phyloP scores from a whole-genome alignment of 164 flowering plant species.

The Sextonia rubra region DNA sequence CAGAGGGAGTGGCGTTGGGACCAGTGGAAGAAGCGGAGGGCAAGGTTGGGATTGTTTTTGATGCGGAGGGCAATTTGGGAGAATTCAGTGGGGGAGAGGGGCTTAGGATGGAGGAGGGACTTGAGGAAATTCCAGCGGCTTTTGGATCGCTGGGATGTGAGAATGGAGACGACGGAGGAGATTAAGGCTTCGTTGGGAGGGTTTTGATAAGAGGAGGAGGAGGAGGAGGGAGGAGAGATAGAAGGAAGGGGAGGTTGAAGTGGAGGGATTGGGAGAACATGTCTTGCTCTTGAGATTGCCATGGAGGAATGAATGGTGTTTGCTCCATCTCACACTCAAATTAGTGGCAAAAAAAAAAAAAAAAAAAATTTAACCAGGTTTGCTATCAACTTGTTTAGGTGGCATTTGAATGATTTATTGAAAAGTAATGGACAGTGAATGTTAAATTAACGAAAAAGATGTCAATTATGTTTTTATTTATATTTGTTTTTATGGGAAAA shows the following conservation, averaged over 20 bases:
- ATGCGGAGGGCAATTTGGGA: slow-evolving; percentile 55
- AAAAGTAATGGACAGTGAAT: no score
- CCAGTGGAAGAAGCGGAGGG: slow-evolving; percentile 70
- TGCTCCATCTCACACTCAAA: no score
- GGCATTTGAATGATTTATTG: no score
- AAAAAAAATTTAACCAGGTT: no score
- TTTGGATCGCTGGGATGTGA: slow-evolving; percentile 55
- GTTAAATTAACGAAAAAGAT: no score
- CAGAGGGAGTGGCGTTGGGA: slow-evolving; percentile 45
- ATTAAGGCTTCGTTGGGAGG: slow-evolving; percentile 17
- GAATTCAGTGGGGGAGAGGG: slow-evolving; percentile 50
- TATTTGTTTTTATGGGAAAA: no score
- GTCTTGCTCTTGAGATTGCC: neutral
- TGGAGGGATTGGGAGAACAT: neutral
- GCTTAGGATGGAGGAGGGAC: slow-evolving; percentile 36
- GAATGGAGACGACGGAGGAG: slow-evolving; percentile 37
- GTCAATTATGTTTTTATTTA: no score
- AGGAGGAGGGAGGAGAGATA: no score
- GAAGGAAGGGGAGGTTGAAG: neutral
- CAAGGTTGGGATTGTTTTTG: slow-evolving; percentile 66
- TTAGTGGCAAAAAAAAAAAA: no score
- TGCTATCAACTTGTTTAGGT: no score
- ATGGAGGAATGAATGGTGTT: neutral
- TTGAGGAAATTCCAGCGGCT: slow-evolving; percentile 66
- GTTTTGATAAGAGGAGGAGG: slow-evolving; percentile 1